A percentile compares a stretch with the other conserved stretches of the same genome.
phyloP scores from a whole-genome alignment of 176 grass and related monocot species.

The Otatea glauca region DNA sequence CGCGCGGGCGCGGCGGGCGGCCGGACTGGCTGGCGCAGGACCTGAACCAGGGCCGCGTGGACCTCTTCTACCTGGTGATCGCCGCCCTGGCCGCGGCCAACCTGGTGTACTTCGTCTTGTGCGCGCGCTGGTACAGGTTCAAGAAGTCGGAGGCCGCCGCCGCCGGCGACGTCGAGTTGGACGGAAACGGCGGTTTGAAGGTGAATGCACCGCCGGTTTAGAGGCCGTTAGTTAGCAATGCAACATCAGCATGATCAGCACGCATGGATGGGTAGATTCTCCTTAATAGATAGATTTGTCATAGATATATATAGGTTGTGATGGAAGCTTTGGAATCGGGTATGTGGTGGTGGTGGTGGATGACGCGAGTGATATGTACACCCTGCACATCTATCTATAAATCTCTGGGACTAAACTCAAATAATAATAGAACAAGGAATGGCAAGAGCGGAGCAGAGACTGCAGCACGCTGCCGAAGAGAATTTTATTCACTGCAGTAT shows the following conservation, averaged over 20 bases:
- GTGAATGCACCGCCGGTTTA: background rate
- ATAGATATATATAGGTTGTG: too few species aligned
- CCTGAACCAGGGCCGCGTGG: conserved; percentile 55
- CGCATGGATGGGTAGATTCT: background rate
- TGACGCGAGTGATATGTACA: too few species aligned
- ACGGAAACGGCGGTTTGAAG: background rate
- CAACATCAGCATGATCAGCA: background rate
- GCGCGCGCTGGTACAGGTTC: conserved; percentile 72
- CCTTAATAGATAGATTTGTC: too few species aligned
- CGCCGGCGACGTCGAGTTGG: background rate
- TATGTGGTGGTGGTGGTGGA: too few species aligned
- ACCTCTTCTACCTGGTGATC: conserved; percentile 65
- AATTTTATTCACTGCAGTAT: too few species aligned
- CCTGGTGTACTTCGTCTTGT: conserved; percentile 58
- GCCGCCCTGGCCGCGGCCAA: conserved; percentile 47
- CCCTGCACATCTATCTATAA: too few species aligned
- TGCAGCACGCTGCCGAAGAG: too few species aligned
- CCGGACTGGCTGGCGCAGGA: conserved; percentile 63
- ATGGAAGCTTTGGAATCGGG: too few species aligned
- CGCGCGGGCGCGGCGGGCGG: conserved; percentile 8
- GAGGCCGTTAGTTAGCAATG: background rate
- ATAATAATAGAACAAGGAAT: too few species aligned
- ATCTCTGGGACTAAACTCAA: too few species aligned
- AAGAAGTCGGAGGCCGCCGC: conserved; percentile 23
- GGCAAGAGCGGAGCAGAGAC: too few species aligned